phyloP scores from a whole-genome alignment of 1,139 yeast species.

The Sugiyamaella pinicola region DNA sequence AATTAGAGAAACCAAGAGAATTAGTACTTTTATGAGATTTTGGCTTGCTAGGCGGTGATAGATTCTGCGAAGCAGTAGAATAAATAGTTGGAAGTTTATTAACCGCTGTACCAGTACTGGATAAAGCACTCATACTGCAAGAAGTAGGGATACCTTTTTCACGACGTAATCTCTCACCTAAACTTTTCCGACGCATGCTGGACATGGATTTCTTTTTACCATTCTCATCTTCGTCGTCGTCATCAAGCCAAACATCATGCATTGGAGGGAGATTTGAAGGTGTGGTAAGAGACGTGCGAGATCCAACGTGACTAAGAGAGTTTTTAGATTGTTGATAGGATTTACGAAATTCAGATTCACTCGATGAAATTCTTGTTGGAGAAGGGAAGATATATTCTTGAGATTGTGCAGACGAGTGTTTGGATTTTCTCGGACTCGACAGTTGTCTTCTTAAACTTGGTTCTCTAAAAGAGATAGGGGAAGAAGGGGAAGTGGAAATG shows the following conservation, averaged over 20 bases:
- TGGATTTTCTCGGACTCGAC: constrained; percentile 10
- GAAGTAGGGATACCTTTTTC: constrained; percentile 11
- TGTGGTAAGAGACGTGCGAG: constrained; percentile 14
- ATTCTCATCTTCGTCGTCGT: constrained; percentile 14
- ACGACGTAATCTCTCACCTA: constrained; percentile 13
- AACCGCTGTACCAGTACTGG: neutral
- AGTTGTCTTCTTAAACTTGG: constrained; percentile 7
- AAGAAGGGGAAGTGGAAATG: constrained; percentile 3
- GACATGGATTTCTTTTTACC: neutral
- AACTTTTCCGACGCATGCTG: constrained; percentile 5
- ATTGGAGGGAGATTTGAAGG: constrained; percentile 32
- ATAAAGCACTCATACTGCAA: constrained; percentile 9
- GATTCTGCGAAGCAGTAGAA: neutral
- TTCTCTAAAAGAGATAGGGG: constrained; percentile 9
- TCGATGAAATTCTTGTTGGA: neutral
- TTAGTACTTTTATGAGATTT: constrained; percentile 6
- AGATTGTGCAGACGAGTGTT: neutral
- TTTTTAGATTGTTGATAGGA: constrained; percentile 5
- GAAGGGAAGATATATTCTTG: constrained; percentile 6
- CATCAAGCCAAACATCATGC: constrained; percentile 37
- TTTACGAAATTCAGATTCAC: constrained; percentile 9
- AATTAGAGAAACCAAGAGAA: constrained; percentile 12
- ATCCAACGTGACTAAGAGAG: constrained; percentile 5
- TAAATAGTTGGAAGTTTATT: constrained; percentile 14
- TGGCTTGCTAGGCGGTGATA: neutral